Percentiles rank a stretch among this genome's conserved stretches.
These are phyloP conservation scores for Venturia oleaginea DNA, from an alignment of 2,329 filamentous ascomycete genomes.

Conservation along the genomic window DNA sequence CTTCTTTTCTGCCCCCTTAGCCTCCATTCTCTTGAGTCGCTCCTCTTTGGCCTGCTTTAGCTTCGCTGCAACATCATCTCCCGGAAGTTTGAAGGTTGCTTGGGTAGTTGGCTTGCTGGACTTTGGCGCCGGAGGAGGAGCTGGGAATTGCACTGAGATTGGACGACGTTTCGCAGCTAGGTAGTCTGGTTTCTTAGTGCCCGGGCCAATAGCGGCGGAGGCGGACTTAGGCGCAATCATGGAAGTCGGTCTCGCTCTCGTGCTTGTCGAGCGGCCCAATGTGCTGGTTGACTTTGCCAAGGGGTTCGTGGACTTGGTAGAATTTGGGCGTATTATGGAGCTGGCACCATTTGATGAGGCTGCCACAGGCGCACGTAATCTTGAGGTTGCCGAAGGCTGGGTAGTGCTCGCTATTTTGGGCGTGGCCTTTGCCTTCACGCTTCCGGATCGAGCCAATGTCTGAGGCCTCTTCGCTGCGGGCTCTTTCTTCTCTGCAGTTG, in stretches of 20 bases:
- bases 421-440: not conserved
- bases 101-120: constrained; percentile 42
- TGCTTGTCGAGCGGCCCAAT: constrained; percentile 6
- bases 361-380: not conserved
- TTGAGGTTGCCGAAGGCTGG: constrained; percentile 2
- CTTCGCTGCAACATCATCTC: constrained; percentile 44
- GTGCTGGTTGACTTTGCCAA: not conserved
- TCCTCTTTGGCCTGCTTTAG: constrained; percentile 43
- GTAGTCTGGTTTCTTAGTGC: constrained; percentile 23
- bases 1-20: constrained; percentile 26
- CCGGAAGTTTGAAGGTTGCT: constrained; percentile 43
- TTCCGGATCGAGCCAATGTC: not conserved
- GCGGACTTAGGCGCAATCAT: constrained; percentile 16
- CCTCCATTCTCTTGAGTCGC: constrained; percentile 35
- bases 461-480: not conserved
- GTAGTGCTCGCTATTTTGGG: not conserved
- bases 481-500: not conserved
- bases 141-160: constrained; percentile 39
- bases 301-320: not conserved
- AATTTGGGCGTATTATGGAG: not conserved
- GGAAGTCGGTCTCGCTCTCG: constrained; percentile 15
- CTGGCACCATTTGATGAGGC: not conserved
- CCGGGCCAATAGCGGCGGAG: constrained; percentile 14
- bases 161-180: constrained; percentile 37
- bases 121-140: constrained; percentile 37